Evolutionary conservation across 768 basidiomycete genomes (phyloP).

Genomic region (Obba rivulosa): DNA sequence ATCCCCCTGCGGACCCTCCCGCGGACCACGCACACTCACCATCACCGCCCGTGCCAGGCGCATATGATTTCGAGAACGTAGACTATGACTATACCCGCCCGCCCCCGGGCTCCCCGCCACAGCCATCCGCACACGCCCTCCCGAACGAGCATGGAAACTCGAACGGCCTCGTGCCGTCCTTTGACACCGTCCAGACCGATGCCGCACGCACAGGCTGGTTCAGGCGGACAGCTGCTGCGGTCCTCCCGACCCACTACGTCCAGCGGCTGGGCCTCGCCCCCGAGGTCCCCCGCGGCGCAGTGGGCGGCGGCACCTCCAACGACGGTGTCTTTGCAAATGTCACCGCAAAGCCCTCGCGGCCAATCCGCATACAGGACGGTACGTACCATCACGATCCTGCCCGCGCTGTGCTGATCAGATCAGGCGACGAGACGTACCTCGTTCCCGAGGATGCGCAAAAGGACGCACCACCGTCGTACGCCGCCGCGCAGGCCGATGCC

Average conservation of each 20-base stretch:
- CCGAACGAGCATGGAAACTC: constrained; percentile 73
- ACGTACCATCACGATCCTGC: constrained; percentile 15
- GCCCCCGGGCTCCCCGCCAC: constrained; percentile 79
- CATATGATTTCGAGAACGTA: constrained; percentile 76
- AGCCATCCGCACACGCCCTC: constrained; percentile 54
- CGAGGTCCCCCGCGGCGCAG: constrained; percentile 33
- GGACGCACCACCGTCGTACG: constrained; percentile 89
- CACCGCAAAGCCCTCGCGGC: constrained; percentile 75
- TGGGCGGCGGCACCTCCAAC: constrained; percentile 68
- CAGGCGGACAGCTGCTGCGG: constrained; percentile 43
- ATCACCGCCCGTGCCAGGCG: constrained; percentile 21
- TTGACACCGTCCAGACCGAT: constrained; percentile 19
- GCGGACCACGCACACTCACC: constrained; percentile 11
- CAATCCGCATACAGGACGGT: constrained; percentile 60
- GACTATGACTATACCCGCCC: constrained; percentile 67
- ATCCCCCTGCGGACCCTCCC: constrained; percentile 22
- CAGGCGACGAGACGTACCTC: constrained; percentile 67
- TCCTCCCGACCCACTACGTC: constrained; percentile 51
- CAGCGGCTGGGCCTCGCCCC: constrained; percentile 41
- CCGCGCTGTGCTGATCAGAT: neutral
- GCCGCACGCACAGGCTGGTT: constrained; percentile 41
- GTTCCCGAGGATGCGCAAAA: constrained; percentile 81
- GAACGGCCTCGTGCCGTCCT: constrained; percentile 61
- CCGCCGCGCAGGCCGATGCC: constrained; percentile 88
- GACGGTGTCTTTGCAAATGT: constrained; percentile 96